Conservation (phyloP, 257 asterid species). For the Solanum neorickii region DNA sequence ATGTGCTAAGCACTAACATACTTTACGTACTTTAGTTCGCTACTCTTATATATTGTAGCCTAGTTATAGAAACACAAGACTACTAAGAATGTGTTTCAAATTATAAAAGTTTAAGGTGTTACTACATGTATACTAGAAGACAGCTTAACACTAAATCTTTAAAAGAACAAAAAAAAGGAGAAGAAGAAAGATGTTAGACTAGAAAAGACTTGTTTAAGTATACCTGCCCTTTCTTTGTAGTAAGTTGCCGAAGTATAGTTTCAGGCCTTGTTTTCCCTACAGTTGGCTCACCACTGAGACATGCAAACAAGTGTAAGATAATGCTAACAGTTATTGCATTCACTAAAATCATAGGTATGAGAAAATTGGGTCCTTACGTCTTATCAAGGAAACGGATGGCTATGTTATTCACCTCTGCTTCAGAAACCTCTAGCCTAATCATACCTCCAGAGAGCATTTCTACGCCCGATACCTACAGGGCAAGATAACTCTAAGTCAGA, state of each 20-base stretch:
- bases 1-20: background rate
- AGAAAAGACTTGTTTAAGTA: background rate
- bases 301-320: slow-evolving; percentile 1
- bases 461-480: slow-evolving; percentile 71
- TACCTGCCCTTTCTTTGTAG: slow-evolving; percentile 98
- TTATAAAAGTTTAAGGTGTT: background rate
- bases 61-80: background rate
- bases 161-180: too few relatives aligned
- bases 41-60: background rate
- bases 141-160: background rate
- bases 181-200: background rate
- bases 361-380: slow-evolving; percentile 42
- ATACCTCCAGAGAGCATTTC: slow-evolving; percentile 97
- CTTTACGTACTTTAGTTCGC: background rate
- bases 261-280: slow-evolving; percentile 87
- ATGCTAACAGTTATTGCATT: background rate
- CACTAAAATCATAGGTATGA: background rate
- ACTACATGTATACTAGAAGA: background rate
- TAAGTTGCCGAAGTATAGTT: slow-evolving; percentile 94
- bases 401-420: slow-evolving; percentile 88
- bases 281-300: slow-evolving; percentile 85
- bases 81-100: background rate
- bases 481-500: background rate
- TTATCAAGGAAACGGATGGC: slow-evolving; percentile 83
- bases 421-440: slow-evolving; percentile 76